phyloP scores from a whole-genome alignment of 1,284 basidiomycete species.

The Ganoderma lucidum region DNA sequence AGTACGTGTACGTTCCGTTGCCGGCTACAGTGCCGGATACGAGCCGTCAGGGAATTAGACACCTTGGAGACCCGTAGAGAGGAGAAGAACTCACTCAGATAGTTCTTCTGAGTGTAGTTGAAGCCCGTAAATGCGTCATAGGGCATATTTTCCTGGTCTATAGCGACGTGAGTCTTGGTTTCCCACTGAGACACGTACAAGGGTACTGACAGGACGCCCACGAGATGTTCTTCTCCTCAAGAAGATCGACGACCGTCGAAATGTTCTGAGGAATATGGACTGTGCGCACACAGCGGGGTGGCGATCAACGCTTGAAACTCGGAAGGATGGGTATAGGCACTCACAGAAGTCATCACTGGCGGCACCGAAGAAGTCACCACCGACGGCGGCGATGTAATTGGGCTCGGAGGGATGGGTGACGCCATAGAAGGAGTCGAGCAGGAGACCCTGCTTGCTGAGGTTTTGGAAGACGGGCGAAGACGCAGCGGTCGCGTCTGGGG shows the following conservation, averaged over 20 bases:
- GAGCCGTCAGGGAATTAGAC: not conserved
- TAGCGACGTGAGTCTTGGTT: not conserved
- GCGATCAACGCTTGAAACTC: too few relatives aligned
- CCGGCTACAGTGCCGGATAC: conserved; percentile 34
- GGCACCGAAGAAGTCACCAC: conserved; percentile 69
- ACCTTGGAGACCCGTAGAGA: too few relatives aligned
- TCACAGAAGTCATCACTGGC: conserved; percentile 53
- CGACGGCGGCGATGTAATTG: conserved; percentile 59
- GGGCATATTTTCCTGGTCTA: conserved; percentile 68
- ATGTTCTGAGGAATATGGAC: conserved; percentile 48
- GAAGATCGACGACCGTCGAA: conserved; percentile 68
- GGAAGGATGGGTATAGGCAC: not conserved
- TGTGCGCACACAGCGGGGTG: not conserved
- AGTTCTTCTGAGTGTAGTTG: conserved; percentile 55
- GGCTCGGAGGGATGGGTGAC: conserved; percentile 73
- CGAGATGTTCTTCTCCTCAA: conserved; percentile 65
- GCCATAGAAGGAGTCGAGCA: conserved; percentile 60
- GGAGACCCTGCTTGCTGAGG: conserved; percentile 60
- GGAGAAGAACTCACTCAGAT: conserved; percentile 44
- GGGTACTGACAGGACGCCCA: conserved; percentile 51
- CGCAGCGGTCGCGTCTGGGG: conserved; percentile 37
- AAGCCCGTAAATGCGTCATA: conserved; percentile 53
- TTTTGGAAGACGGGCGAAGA: conserved; percentile 51
- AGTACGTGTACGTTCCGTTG: conserved; percentile 53
- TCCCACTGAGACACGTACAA: too few relatives aligned